phyloP scores from a whole-genome alignment of 2,329 filamentous ascomycete species.

The Acrocalymma vagum region DNA sequence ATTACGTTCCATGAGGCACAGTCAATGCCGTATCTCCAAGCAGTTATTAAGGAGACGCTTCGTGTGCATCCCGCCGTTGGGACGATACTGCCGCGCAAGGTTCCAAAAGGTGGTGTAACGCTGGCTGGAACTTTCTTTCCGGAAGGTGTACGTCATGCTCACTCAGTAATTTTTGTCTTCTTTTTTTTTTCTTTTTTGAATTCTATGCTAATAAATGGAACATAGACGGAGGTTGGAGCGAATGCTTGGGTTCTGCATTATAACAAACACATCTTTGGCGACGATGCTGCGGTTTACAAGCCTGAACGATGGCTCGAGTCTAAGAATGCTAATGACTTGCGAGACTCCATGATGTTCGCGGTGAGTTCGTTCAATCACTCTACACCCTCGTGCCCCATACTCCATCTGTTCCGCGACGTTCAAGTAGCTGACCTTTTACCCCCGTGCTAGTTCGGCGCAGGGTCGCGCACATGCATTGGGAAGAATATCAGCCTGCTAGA shows the following conservation, averaged over 20 bases:
- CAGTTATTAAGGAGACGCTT: constrained; percentile 52
- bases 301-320: constrained; percentile 51
- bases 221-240: constrained; percentile 50
- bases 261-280: constrained; percentile 45
- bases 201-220: constrained; percentile 16
- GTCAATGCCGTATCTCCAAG: constrained; percentile 52
- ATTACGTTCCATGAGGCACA: constrained; percentile 26
- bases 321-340: neutral
- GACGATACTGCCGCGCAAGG: constrained; percentile 45
- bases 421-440: too few relatives aligned
- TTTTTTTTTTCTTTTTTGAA: neutral
- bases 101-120: constrained; percentile 33
- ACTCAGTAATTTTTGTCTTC: too few relatives aligned
- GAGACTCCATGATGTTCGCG: constrained; percentile 1
- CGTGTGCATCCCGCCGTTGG: constrained; percentile 53
- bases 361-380: constrained; percentile 1
- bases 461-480: constrained; percentile 27
- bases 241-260: constrained; percentile 54
- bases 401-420: too few relatives aligned
- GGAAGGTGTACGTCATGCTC: constrained; percentile 23
- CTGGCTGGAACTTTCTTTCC: constrained; percentile 50
- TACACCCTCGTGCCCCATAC: too few relatives aligned
- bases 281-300: constrained; percentile 45
- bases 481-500: constrained; percentile 34
- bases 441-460: constrained; percentile 35